A percentile compares a stretch with the other conserved stretches of the same genome.
Evolutionary conservation across 805 yeast genomes (phyloP).

Genomic region (Wickerhamiella sorbophila): DNA sequence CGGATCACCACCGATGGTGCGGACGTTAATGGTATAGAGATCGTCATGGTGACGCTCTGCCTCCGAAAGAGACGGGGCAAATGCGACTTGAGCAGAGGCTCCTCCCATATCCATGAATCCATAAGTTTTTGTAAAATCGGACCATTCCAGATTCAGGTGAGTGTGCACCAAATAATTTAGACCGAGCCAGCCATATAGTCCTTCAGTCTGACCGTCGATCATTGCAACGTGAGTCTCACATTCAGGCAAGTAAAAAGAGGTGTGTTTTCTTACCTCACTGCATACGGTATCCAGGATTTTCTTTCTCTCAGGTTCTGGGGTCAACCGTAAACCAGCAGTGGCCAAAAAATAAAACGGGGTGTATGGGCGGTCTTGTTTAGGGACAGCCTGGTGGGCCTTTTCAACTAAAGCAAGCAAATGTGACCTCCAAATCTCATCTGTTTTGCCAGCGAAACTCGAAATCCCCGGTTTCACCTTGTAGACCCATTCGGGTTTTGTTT

Average conservation of each 20-base stretch:
- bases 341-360: constrained; percentile 89
- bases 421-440: constrained; percentile 46
- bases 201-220: constrained; percentile 91
- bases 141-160: constrained; percentile 31
- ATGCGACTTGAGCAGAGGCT: constrained; percentile 92
- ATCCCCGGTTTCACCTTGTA: constrained; percentile 71
- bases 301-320: constrained; percentile 40
- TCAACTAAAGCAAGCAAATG: constrained; percentile 55
- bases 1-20: constrained; percentile 53
- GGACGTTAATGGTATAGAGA: constrained; percentile 47
- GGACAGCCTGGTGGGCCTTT: constrained; percentile 60
- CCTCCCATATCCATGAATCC: constrained; percentile 99
- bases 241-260: constrained; percentile 39
- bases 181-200: constrained; percentile 90
- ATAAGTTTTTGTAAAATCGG: constrained; percentile 29
- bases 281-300: constrained; percentile 51
- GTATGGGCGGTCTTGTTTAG: constrained; percentile 38
- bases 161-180: constrained; percentile 56
- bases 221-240: constrained; percentile 66
- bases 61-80: constrained; percentile 61
- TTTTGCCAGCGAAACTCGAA: constrained; percentile 45
- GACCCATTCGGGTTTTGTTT: constrained; percentile 55
- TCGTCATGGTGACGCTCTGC: constrained; percentile 56
- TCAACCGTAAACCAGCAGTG: constrained; percentile 90
- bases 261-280: constrained; percentile 34